Conservation (phyloP, 371 early-diverging fungal species). For the Aphelidium insulamus region DNA sequence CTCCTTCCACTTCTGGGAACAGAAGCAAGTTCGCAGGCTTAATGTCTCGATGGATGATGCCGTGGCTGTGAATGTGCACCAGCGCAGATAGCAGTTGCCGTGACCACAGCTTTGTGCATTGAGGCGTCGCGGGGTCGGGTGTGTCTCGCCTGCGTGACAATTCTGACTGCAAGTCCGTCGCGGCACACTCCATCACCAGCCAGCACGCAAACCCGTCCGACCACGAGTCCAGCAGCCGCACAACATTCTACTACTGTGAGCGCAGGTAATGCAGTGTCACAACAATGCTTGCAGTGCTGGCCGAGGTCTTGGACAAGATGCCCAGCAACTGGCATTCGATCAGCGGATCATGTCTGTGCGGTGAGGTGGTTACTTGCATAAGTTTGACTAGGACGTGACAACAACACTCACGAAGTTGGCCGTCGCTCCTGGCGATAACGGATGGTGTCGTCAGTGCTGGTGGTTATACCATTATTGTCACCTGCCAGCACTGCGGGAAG, state of each 20-base stretch:
- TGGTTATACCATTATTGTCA: constrained; percentile 18
- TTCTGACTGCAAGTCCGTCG: constrained; percentile 13
- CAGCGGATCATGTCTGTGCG: no score
- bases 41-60: constrained; percentile 23
- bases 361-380: no score
- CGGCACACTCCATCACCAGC: constrained; percentile 17
- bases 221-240: constrained; percentile 5
- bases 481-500: constrained; percentile 16
- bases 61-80: constrained; percentile 17
- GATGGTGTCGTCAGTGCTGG: constrained; percentile 21
- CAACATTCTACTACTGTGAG: not conserved
- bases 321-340: no score
- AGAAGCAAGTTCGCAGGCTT: constrained; percentile 22
- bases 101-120: constrained; percentile 23
- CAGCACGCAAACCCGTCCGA: constrained; percentile 16
- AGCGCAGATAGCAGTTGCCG: constrained; percentile 21
- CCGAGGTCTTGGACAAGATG: no score
- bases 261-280: no score
- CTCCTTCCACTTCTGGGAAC: constrained; percentile 12
- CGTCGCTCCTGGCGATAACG: constrained; percentile 20
- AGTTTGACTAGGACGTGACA: no score
- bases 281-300: no score
- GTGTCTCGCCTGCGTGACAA: not conserved
- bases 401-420: constrained; percentile 11
- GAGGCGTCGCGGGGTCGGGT: constrained; percentile 10